Evolutionary conservation across 768 basidiomycete genomes (phyloP), one percentile per base, ranked within the genome.

Genomic region (Pleurotus sapidus): DNA sequence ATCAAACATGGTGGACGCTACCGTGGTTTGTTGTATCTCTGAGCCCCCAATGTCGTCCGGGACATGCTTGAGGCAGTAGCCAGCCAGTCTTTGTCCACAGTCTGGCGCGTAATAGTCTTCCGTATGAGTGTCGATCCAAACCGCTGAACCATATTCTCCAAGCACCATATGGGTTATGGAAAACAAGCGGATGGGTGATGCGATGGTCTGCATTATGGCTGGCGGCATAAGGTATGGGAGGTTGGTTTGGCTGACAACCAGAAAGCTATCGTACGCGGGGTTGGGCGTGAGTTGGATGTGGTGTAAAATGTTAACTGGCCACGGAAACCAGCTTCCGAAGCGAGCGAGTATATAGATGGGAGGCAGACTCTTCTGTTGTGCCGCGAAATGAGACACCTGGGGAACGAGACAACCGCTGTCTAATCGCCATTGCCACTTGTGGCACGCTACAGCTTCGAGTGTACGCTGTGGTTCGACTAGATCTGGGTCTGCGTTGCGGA

Each of bases 261-360:
- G 56, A 23, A 59, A 56, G 14, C 59, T 57, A 27, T 65, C 60
- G 62, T 75, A 82, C 5, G 64, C 55, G 3, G 68, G 60, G 64
- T 85, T 82, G 0, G 80, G 77, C 1, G 65, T 65, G 14, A 90
- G 72, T 34, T 76, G 64, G 64, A 79, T 87, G 66, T 85, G 82
- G 61, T 88, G 84, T n/a, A 89, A 73, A 23, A 84, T 68, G 66
- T 90, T 88, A 59, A 84, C 78, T 0, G 87, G 84, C 87, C 87
- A 88, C 2, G 86, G 86, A 58, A 79, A 82, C 54, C 71, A 74
- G 64, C 80, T 84, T 11, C 77, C 79, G 62, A 83, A 89, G 14
- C 88, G 84, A 17, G 88, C 65, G 43, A 84, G 72, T 15, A 88
- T 67, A 60, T 77, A 78, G 55, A 89, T 73, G 0, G 74, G 70